phyloP scores from a whole-genome alignment of 345 rosid species.

The Brassica nigra region DNA sequence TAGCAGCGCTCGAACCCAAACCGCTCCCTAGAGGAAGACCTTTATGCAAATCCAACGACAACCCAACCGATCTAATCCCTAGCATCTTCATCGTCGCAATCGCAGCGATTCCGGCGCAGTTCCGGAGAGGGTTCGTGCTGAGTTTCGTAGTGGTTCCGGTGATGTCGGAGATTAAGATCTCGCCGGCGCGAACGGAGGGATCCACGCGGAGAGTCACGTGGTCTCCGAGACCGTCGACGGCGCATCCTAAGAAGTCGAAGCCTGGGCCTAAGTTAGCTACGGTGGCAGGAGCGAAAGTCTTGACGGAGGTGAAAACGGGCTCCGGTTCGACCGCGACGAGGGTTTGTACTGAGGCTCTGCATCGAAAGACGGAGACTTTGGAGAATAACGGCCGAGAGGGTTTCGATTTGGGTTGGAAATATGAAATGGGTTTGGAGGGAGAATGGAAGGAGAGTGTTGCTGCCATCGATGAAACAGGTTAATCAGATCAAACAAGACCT shows the following conservation, averaged over 20 bases:
- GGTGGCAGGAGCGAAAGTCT: conserved; percentile 48
- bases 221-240: conserved; percentile 71
- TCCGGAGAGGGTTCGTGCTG: conserved; percentile 67
- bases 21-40: conserved; percentile 54
- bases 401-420: conserved; percentile 23
- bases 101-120: conserved; percentile 97
- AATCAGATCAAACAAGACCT: too few species aligned
- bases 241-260: conserved; percentile 87
- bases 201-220: conserved; percentile 57
- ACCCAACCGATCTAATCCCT: conserved; percentile 69
- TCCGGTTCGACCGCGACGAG: conserved; percentile 58
- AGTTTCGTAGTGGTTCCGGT: conserved; percentile 61
- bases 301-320: conserved; percentile 70
- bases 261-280: conserved; percentile 92
- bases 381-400: conserved; percentile 22
- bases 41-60: conserved; percentile 66
- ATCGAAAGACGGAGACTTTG: conserved; percentile 44
- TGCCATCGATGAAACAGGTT: conserved; percentile 32
- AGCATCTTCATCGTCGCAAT: conserved; percentile 84
- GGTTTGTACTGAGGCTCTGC: conserved; percentile 53
- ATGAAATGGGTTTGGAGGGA: conserved; percentile 42
- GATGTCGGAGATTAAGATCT: conserved; percentile 63
- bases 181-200: conserved; percentile 67
- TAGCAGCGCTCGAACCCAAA: conserved; percentile 85
- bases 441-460: conserved; percentile 46